phyloP scores from a whole-genome alignment of 805 yeast species.

The Yamadazyma paraphyllophila region DNA sequence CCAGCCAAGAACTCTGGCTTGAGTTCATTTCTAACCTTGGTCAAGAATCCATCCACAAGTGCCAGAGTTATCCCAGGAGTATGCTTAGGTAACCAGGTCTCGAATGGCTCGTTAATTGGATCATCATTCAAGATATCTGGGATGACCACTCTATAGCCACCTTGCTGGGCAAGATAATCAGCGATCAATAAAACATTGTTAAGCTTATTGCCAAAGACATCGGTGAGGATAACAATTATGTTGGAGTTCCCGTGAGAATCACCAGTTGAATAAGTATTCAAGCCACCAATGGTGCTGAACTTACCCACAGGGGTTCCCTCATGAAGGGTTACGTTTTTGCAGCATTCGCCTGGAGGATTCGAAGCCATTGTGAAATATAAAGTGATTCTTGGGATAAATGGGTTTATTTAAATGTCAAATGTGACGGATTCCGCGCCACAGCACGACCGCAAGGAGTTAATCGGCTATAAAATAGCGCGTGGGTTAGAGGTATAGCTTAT shows the following conservation, averaged over 20 bases:
- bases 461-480: background rate
- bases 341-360: slow-evolving; percentile 52
- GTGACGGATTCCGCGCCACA: too few relatives aligned
- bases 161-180: slow-evolving; percentile 61
- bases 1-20: slow-evolving; percentile 42
- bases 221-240: slow-evolving; percentile 64
- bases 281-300: slow-evolving; percentile 39
- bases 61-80: slow-evolving; percentile 45
- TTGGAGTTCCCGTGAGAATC: slow-evolving; percentile 32
- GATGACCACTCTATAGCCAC: slow-evolving; percentile 54
- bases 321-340: slow-evolving; percentile 41
- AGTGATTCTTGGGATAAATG: too few relatives aligned
- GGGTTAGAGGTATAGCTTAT: too few relatives aligned
- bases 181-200: slow-evolving; percentile 62
- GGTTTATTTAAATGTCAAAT: too few relatives aligned
- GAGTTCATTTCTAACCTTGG: slow-evolving; percentile 39
- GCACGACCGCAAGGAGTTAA: background rate
- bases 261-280: slow-evolving; percentile 34
- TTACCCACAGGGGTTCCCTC: slow-evolving; percentile 52
- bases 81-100: slow-evolving; percentile 57
- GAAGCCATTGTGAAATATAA: slow-evolving; percentile 37
- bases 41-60: slow-evolving; percentile 48
- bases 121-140: slow-evolving; percentile 74
- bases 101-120: slow-evolving; percentile 19
- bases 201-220: slow-evolving; percentile 61